Evolutionary conservation across 2,329 filamentous ascomycete species (phyloP).

Genomic region (Penicillium capsulatum): DNA sequence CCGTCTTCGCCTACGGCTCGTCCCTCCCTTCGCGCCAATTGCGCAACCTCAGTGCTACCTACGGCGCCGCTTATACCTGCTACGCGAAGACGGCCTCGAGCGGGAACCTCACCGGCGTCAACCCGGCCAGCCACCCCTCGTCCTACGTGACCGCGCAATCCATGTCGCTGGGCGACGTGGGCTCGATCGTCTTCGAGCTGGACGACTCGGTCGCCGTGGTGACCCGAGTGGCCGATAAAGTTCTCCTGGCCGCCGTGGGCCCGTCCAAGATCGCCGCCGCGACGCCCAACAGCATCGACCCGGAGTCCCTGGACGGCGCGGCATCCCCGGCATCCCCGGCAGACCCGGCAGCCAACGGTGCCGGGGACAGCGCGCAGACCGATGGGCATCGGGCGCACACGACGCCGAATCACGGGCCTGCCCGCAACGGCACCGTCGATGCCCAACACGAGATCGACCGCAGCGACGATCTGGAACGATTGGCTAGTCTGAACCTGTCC

Average conservation of each 20-base stretch:
- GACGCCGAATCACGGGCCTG: constrained; percentile 7
- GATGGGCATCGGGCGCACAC: constrained; percentile 11
- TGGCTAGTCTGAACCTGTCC: constrained; percentile 38
- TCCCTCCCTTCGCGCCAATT: constrained; percentile 38
- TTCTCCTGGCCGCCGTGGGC: constrained; percentile 41
- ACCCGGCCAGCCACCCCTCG: constrained; percentile 41
- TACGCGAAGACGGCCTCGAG: constrained; percentile 40
- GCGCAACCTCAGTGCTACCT: constrained; percentile 42
- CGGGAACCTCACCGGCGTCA: constrained; percentile 42
- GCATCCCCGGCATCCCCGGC: neutral
- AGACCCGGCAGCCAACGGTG: constrained; percentile 8
- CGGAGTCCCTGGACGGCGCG: constrained; percentile 7
- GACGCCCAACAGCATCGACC: constrained; percentile 9
- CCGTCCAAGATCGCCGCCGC: constrained; percentile 30
- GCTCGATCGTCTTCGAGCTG: constrained; percentile 43
- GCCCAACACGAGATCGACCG: constrained; percentile 41
- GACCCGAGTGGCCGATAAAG: constrained; percentile 41
- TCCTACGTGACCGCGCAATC: constrained; percentile 43
- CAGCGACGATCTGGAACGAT: constrained; percentile 36
- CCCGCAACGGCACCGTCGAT: constrained; percentile 28
- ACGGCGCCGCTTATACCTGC: constrained; percentile 42
- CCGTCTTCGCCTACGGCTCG: constrained; percentile 43
- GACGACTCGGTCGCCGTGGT: constrained; percentile 41
- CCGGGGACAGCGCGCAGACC: constrained; percentile 10
- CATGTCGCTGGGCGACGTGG: constrained; percentile 41